phyloP scores from a whole-genome alignment of 1,284 basidiomycete species.

The Marasmius fiardii region DNA sequence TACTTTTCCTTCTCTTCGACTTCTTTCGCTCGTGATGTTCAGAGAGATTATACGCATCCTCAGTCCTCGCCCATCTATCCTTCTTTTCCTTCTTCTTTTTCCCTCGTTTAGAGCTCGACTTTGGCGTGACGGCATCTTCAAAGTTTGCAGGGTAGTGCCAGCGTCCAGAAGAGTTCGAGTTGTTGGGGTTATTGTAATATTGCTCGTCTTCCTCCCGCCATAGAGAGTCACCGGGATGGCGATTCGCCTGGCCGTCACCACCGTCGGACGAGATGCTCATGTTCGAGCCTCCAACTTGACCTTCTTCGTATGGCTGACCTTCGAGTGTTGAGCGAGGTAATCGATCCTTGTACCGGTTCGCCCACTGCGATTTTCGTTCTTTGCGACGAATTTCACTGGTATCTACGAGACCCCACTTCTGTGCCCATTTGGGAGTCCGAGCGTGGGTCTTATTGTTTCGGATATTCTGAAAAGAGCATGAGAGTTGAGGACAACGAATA shows the following conservation, averaged over 20 bases:
- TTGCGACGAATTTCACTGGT: conserved; percentile 73
- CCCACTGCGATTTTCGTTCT: conserved; percentile 83
- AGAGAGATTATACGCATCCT: conserved; percentile 68
- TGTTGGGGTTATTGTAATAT: conserved; percentile 55
- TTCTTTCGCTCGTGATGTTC: conserved; percentile 46
- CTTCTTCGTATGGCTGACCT: conserved; percentile 73
- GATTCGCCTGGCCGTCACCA: conserved; percentile 23
- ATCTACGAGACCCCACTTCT: conserved; percentile 85
- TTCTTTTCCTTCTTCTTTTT: conserved; percentile 74
- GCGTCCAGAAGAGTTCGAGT: conserved; percentile 43
- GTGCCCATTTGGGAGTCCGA: conserved; percentile 93
- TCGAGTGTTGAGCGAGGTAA: conserved; percentile 71
- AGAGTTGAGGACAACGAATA: conserved; percentile 2
- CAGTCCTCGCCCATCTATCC: conserved; percentile 79
- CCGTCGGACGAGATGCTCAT: conserved; percentile 41
- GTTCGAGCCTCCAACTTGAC: conserved; percentile 57
- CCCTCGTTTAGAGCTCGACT: conserved; percentile 34
- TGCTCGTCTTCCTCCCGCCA: conserved; percentile 73
- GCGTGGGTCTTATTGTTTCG: conserved; percentile 91
- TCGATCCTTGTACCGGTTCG: conserved; percentile 81
- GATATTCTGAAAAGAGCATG: conserved; percentile 63
- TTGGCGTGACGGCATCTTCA: conserved; percentile 52
- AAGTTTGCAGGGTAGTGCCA: conserved; percentile 86
- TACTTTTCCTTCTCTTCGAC: conserved; percentile 55
- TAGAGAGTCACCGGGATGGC: conserved; percentile 43